phyloP scores from a whole-genome alignment of 176 grass and related monocot species.

The Alopecurus myosuroides region DNA sequence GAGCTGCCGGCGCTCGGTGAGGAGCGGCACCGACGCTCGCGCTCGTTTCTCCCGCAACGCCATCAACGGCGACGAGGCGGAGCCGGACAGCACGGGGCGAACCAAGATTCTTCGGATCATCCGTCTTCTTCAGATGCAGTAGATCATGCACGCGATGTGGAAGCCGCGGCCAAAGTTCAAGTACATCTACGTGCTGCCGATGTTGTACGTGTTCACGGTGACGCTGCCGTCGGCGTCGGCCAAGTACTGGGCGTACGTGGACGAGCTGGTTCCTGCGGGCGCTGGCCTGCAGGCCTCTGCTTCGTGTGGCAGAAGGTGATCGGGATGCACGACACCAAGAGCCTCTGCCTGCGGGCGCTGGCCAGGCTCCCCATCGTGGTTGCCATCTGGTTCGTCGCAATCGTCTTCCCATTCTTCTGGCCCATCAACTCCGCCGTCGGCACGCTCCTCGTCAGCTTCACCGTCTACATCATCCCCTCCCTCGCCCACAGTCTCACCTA shows the following conservation, averaged over 20 bases:
- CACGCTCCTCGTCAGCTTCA: slow-evolving; percentile 80
- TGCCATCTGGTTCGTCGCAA: slow-evolving; percentile 81
- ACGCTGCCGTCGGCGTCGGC: slow-evolving; percentile 64
- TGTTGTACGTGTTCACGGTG: slow-evolving; percentile 83
- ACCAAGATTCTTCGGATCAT: too few species aligned
- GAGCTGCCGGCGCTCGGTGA: too few species aligned
- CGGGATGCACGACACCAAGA: slow-evolving; percentile 70
- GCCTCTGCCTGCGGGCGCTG: slow-evolving; percentile 49
- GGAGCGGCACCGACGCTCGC: too few species aligned
- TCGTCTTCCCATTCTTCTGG: slow-evolving; percentile 87
- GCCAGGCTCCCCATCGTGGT: slow-evolving; percentile 61
- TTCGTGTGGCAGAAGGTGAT: slow-evolving; percentile 91
- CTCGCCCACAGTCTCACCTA: slow-evolving; percentile 68
- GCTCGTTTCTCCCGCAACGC: too few species aligned
- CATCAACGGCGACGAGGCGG: too few species aligned
- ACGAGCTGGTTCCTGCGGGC: slow-evolving; percentile 66
- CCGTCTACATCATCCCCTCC: slow-evolving; percentile 74
- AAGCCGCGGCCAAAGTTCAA: slow-evolving; percentile 85
- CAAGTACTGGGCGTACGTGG: slow-evolving; percentile 79
- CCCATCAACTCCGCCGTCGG: slow-evolving; percentile 87
- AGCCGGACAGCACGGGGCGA: too few species aligned
- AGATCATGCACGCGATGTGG: slow-evolving; percentile 96
- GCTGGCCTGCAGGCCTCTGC: slow-evolving; percentile 79
- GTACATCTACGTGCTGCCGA: slow-evolving; percentile 76
- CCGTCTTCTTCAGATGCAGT: too few species aligned